Evolutionary conservation across 106 monocot species (phyloP).

Genomic region (Platanthera zijinensis): DNA sequence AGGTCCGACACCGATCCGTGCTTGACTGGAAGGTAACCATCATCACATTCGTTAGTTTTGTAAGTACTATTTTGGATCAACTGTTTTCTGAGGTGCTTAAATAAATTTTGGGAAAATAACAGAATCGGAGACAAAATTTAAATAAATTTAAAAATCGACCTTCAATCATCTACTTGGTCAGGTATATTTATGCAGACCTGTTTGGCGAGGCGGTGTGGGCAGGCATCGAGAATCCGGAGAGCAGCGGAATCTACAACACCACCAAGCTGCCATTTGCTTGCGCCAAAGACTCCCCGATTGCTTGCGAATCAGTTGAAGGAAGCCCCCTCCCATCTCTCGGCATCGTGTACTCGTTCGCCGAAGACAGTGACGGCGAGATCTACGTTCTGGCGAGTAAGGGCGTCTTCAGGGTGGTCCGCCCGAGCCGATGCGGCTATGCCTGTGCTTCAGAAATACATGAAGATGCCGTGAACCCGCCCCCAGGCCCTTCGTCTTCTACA

Average conservation of each 20-base stretch:
- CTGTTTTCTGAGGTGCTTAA: background rate
- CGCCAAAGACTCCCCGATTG: slow-evolving; percentile 59
- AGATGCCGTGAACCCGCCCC: slow-evolving; percentile 11
- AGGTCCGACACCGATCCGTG: slow-evolving; percentile 76
- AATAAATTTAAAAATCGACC: too few relatives aligned
- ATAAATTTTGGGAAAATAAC: background rate
- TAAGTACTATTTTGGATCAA: background rate
- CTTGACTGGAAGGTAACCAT: slow-evolving; percentile 64
- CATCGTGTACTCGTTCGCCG: slow-evolving; percentile 66
- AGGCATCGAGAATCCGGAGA: slow-evolving; percentile 46
- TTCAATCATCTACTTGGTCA: slow-evolving; percentile 10
- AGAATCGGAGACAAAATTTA: too few relatives aligned
- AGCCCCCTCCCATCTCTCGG: slow-evolving; percentile 52
- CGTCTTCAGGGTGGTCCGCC: slow-evolving; percentile 65
- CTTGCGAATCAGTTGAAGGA: slow-evolving; percentile 40
- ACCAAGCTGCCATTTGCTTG: slow-evolving; percentile 44
- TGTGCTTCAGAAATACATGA: slow-evolving; percentile 44
- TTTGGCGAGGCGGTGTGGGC: slow-evolving; percentile 62
- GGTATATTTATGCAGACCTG: slow-evolving; percentile 73
- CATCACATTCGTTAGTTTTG: background rate
- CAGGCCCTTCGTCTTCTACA: slow-evolving; percentile 15
- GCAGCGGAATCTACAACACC: slow-evolving; percentile 73
- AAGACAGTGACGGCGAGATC: slow-evolving; percentile 67
- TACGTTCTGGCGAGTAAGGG: slow-evolving; percentile 60
- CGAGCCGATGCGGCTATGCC: slow-evolving; percentile 67